Evolutionary conservation across 1,139 yeast genomes (phyloP), one percentile per base, ranked within the genome.

Genomic region (Taphrina wiesneri): DNA sequence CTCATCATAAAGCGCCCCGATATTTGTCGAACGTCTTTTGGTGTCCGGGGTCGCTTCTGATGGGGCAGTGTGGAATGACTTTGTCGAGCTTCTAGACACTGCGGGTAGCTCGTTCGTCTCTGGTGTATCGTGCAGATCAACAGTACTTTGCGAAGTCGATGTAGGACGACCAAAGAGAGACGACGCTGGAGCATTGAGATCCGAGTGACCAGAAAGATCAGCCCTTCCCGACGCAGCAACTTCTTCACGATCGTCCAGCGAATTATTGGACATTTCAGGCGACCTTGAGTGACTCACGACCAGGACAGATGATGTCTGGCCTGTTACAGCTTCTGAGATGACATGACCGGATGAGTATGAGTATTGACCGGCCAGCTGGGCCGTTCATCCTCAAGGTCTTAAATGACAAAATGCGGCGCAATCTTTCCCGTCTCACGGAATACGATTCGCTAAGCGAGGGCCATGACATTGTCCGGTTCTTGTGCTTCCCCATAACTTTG

Each of bases 401-500:
- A n/a, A 39, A 39, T 39, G 43, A 39, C 43, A 39, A 39, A 39
- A 39, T n/a, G 43, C 43, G 43, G 43, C 43, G 43, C 43, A 39
- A 39, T n/a, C n/a, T 13, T 39, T 39, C 43, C 43, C 43, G 43
- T n/a, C 9, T 30, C 34, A 6, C 9, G 34, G 11, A 30, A 30
- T 11, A n/a, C n/a, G n/a, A n/a, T n/a, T n/a, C n/a, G n/a, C n/a
- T n/a, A n/a, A n/a, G n/a, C n/a, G n/a, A n/a, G n/a, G n/a, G n/a
- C n/a, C n/a, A n/a, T n/a, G n/a, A n/a, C n/a, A n/a, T n/a, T n/a
- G n/a, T n/a, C n/a, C n/a, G n/a, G 34, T 30, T 30, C 34, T 6
- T 30, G 34, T 30, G 34, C 34, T n/a, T n/a, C n/a, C n/a, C n/a
- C n/a, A n/a, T n/a, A n/a, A n/a, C n/a, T n/a, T n/a, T n/a, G n/a